Base-by-base conservation (phyloP, 768 basidiomycete species). In the Leccinum subgranulosum region DNA sequence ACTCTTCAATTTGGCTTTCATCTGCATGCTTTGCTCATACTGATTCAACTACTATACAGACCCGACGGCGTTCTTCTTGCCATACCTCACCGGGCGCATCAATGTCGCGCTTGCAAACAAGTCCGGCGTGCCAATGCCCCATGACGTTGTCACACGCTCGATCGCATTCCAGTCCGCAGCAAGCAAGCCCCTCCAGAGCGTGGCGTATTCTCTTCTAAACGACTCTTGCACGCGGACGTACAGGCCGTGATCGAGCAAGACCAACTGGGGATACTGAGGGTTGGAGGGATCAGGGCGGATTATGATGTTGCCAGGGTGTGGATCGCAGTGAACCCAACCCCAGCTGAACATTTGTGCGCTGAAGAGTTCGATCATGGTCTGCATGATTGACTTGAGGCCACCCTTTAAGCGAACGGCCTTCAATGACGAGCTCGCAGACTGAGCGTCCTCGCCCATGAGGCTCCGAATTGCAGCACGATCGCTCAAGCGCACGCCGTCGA, bases 181-280 rank as follows among this genome's bases (percentile, higher is more conserved):
- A n/a, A 86, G 73, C 65, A 88, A 79, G 17, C 79, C 80, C 52
- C 84, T 79, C 93, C 93, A 94, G 5, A 96, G 75, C 5, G 76
- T 73, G 15, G 88, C 88, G 77, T 94, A 96, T 55, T 95, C 83
- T 34, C 79, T 74, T 60, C 83, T 81, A 69, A 97, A 93, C 2
- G 77, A 69, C 17, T 86, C 81, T 15, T 83, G 71, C 4, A 94
- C 80, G 8, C 77, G 76, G 41, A 95, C 90, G 67, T 96, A 97
- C 11, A 98, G 76, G 1, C 95, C 95, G 69, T 98, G 95, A 68
- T 98, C 95, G 64, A 98, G 84, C 12, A 97, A 77, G 31, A 97
- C 88, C 60, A 93, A 77, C 64, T 90, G 86, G 2, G 84, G 79
- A 6, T 69, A 64, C 45, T 31, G 53, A 3, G 60, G 51, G 25